Evolutionary conservation across 129 eudicot species (phyloP).

Genomic region (Tagetes patula): DNA sequence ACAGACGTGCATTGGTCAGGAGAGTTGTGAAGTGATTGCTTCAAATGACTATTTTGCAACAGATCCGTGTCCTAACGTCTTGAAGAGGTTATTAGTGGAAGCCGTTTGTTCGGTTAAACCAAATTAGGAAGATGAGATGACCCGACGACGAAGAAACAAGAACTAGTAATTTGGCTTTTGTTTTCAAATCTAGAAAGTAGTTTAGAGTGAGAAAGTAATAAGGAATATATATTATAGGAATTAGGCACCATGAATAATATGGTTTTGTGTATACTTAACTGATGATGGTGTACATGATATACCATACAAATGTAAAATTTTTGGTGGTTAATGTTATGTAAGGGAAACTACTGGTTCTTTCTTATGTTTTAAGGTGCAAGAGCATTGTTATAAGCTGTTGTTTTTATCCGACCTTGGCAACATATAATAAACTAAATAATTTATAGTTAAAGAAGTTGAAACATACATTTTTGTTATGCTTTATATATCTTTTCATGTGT

Average conservation of each 20-base stretch:
- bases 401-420: no score
- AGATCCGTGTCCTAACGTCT: conserved; percentile 70
- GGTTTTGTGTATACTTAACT: conserved; percentile 26
- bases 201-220: conserved; percentile 14
- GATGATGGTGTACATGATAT: conserved; percentile 27
- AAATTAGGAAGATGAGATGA: conserved; percentile 5
- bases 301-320: conserved; percentile 7
- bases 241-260: conserved; percentile 28
- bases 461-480: no score
- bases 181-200: conserved; percentile 18
- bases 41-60: conserved; percentile 54
- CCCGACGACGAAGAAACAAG: not conserved
- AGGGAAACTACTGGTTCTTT: not conserved
- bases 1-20: conserved; percentile 69
- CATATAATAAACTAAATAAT: no score
- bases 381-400: no score
- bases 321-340: conserved; percentile 4
- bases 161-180: conserved; percentile 13
- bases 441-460: no score
- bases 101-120: conserved; percentile 53
- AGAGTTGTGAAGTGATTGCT: conserved; percentile 59
- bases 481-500: no score
- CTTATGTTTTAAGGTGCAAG: not conserved
- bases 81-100: conserved; percentile 69
- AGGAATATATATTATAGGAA: conserved; percentile 14